Base-by-base conservation (phyloP, 2,329 filamentous ascomycete genomes). In the Talaromyces sp. region DNA sequence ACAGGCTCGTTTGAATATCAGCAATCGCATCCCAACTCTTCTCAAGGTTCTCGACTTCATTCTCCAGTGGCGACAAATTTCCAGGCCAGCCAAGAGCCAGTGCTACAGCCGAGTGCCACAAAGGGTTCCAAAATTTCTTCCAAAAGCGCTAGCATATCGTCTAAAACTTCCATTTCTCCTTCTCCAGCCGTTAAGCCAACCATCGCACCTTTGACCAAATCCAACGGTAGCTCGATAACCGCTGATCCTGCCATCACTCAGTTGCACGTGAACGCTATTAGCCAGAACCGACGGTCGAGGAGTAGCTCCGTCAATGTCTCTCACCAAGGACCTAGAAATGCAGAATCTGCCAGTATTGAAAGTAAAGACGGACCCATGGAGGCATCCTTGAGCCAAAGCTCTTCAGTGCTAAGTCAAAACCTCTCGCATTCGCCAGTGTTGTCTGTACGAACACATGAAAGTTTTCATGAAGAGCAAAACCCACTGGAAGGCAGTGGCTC, bases 181-280 rank as follows among this genome's bases (percentile, higher is more conserved):
- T 69, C 70, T 5, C 69, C 70, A 14, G 65, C 65, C 1, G 44
- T 71, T 4, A 77, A 74, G 60, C 69, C 73, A n/a, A 72, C 68
- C 40, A 62, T 70, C 46, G 65, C 64, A 7, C 67, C 73, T 14
- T 57, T 74, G 20, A 68, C 70, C 6, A 78, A 71, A 44, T 63
- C 61, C 19, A 64, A 55, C 6, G 56, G 60, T 41, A 67, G 61
- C 51, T 65, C 64, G 51, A 57, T 53, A 58, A 71, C 56, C 75
- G 77, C 63, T 71, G 82, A 65, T 58, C 70, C 63, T 70, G 78
- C 66, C 62, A 71, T 71, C 64, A 80, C 55, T 71, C 84, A 76
- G 57, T 49, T 75, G 14, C 70, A 75, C 55, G 72, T 75, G 41
- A 75, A 71, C 56, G 71, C 70, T 32, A 51, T 67, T 11, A 68